Conservation (phyloP, 2,329 filamentous ascomycete genomes). For the Corniculantispora saksenae region DNA sequence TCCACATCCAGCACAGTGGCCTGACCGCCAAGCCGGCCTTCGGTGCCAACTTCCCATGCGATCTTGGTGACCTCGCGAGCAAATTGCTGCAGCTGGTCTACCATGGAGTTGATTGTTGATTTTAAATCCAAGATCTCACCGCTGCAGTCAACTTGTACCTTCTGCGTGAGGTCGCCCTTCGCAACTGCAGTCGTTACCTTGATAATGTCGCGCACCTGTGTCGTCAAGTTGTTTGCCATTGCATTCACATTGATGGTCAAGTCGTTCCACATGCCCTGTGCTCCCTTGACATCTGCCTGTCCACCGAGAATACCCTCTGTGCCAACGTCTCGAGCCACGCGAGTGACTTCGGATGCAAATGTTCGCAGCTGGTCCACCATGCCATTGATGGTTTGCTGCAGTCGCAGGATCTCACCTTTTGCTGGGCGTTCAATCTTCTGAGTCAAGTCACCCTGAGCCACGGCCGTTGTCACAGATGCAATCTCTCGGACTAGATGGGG, state of each 20-base stretch:
- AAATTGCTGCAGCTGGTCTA: slow-evolving; percentile 80
- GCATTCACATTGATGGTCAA: slow-evolving; percentile 83
- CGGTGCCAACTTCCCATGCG: slow-evolving; percentile 79
- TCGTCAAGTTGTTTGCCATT: slow-evolving; percentile 87
- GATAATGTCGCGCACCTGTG: slow-evolving; percentile 92
- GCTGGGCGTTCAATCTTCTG: slow-evolving; percentile 83
- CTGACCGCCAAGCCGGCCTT: slow-evolving; percentile 80
- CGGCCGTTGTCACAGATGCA: slow-evolving; percentile 79
- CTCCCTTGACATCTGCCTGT: slow-evolving; percentile 79
- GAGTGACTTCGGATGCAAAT: slow-evolving; percentile 81
- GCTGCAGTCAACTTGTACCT: slow-evolving; percentile 77
- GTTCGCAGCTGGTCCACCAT: slow-evolving; percentile 86
- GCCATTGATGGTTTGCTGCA: slow-evolving; percentile 85
- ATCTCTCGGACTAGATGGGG: slow-evolving; percentile 70
- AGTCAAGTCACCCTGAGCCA: slow-evolving; percentile 79
- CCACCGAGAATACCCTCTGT: slow-evolving; percentile 82
- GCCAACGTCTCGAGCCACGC: slow-evolving; percentile 80
- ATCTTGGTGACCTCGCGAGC: slow-evolving; percentile 82
- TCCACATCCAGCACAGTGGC: slow-evolving; percentile 81
- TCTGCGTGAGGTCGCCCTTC: slow-evolving; percentile 79
- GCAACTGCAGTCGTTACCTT: slow-evolving; percentile 72
- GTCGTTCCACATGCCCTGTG: slow-evolving; percentile 87
- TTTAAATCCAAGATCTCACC: slow-evolving; percentile 82
- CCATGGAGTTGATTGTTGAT: slow-evolving; percentile 88
- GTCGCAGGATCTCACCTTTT: slow-evolving; percentile 77